Evolutionary conservation across 768 basidiomycete species (phyloP), one percentile per base, ranked within the genome.

Genomic region (Leccinum truebloodii): DNA sequence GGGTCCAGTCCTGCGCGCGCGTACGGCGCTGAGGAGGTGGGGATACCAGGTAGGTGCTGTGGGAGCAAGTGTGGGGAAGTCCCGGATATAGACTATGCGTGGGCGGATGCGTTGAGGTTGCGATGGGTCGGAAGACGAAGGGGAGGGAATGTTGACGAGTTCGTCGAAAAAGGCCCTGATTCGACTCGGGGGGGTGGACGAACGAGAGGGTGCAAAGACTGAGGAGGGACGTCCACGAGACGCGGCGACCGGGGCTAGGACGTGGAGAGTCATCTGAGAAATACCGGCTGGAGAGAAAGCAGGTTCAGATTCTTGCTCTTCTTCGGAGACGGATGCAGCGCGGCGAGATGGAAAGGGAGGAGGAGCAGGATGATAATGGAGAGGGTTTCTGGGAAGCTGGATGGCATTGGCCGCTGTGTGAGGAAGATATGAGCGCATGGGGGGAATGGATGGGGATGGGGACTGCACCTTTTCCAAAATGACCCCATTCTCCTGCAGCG

Each of bases 401-500:
- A 93, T 75, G 3, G 82, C 80, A 63, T 81, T 84, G 6, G 89
- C 91, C 35, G 90, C 92, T 94, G 58, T 16, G 39, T 46, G 53
- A n/a, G 6, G 52, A 6, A 49, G 3, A 37, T 3, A 52, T 70
- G 56, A 70, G 63, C 18, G 54, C 6, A 50, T 8, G 48, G 51
- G 61, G 28, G 13, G n/a, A 55, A 9, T 37, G 1, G 20, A 55
- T 5, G 34, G 37, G 6, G 44, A 13, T 3, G 10, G 44, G 22
- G 64, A 59, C 67, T 66, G 54, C 55, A 88, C 90, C 90, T 81
- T 87, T 83, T 28, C 94, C 94, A 71, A 93, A 93, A 20, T 82
- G 79, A 3, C 94, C 94, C 80, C 87, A 90, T 72, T 92, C 88
- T n/a, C 94, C 92, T 4, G 93, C 88, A 35, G 90, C 93, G 20